Evolutionary conservation across 1,284 basidiomycete species (phyloP).

Genomic region (Ceratobasidium sp.): DNA sequence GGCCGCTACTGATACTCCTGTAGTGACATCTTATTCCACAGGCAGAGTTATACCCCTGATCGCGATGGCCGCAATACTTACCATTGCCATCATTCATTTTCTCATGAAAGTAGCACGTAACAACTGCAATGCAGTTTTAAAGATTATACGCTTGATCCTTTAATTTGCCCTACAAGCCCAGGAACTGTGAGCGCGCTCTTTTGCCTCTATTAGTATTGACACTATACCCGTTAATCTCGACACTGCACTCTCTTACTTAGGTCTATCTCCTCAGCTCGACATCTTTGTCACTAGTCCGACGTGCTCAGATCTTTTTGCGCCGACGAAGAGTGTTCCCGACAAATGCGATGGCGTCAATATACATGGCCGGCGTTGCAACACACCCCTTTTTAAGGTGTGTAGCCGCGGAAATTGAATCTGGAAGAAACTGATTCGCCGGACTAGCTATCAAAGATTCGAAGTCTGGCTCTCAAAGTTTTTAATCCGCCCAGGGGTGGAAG

Average conservation of each 20-base stretch:
- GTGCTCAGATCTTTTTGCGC: background rate
- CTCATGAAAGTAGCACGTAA: background rate
- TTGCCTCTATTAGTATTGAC: background rate
- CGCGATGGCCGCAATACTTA: constrained; percentile 32
- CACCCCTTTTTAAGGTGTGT: background rate
- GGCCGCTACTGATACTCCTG: no score
- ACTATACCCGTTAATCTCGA: background rate
- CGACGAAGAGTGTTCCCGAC: background rate
- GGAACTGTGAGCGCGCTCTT: background rate
- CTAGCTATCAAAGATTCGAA: background rate
- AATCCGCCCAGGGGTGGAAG: constrained; percentile 22
- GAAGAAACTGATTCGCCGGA: background rate
- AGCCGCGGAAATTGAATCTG: background rate
- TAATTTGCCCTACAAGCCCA: background rate
- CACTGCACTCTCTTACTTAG: background rate
- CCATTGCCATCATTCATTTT: background rate
- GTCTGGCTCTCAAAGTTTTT: constrained; percentile 23
- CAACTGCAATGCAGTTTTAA: background rate
- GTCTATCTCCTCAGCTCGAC: background rate
- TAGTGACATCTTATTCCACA: no score
- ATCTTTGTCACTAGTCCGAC: background rate
- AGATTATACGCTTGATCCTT: background rate
- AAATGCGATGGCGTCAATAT: background rate
- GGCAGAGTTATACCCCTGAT: constrained; percentile 25
- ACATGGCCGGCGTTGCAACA: background rate